These are phyloP conservation scores for Aspergillus sp. DNA, from an alignment of 2,329 filamentous ascomycete genomes.

Conservation along the genomic window DNA sequence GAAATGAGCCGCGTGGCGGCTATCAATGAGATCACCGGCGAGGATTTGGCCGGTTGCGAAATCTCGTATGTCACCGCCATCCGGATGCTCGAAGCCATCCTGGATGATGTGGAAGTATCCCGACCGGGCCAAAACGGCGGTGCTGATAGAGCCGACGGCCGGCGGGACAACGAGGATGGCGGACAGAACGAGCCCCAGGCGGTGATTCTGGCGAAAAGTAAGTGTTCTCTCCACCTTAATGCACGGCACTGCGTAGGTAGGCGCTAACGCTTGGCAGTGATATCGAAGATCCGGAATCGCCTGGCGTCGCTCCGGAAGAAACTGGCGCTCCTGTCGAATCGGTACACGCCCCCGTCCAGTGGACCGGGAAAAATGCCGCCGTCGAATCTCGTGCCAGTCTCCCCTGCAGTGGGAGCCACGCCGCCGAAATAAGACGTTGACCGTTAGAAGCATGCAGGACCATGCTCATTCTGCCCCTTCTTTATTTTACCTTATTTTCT, in stretches of 20 bases:
- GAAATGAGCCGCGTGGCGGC: conserved; percentile 96
- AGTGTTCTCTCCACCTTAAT: conserved; percentile 29
- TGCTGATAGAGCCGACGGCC: conserved; percentile 25
- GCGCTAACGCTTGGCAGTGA: conserved; percentile 41
- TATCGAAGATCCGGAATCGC: conserved; percentile 52
- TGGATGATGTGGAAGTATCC: conserved; percentile 74
- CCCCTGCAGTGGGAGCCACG: conserved; percentile 37
- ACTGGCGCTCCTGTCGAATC: conserved; percentile 50
- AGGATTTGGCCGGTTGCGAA: conserved; percentile 84
- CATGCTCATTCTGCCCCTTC: conserved; percentile 19
- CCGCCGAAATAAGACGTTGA: conserved; percentile 32
- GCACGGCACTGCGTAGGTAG: neutral
- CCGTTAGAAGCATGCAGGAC: conserved; percentile 18
- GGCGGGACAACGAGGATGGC: conserved; percentile 43
- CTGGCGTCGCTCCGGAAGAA: conserved; percentile 52
- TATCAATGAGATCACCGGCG: conserved; percentile 91
- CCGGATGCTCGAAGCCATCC: conserved; percentile 88
- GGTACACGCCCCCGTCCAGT: conserved; percentile 42
- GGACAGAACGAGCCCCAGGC: conserved; percentile 52
- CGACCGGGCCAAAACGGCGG: conserved; percentile 26
- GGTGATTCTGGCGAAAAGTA: conserved; percentile 47
- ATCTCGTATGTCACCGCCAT: conserved; percentile 92
- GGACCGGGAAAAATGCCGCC: conserved; percentile 31
- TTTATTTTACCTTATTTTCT: conserved; percentile 3
- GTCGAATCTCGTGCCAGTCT: conserved; percentile 32